Base-by-base conservation (phyloP, 352 stramenopile genomes). In the Phytophthora megakarya region DNA sequence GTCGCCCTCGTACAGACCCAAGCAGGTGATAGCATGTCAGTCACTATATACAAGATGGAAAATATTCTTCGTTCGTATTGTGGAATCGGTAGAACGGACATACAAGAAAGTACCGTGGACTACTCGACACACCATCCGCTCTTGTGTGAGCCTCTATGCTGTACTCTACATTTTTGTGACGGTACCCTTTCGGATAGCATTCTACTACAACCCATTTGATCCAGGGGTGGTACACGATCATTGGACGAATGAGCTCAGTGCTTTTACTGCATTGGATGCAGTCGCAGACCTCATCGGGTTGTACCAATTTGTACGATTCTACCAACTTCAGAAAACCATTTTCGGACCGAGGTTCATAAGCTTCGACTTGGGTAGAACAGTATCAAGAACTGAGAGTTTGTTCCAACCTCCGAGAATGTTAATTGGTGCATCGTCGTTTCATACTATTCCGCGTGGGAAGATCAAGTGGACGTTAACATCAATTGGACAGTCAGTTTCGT, bases 401-500 rank as follows among this genome's bases (percentile, higher is more conserved):
- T 28, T 46, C 1, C 55, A 28, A 12, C 9, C 39, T 1, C 39
- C n/a, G 16, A 38, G 37, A 5, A 10, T 23, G 12, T 38, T 70
- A 6, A 21, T 21, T 18, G 33, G 56, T 2, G n/a, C 22, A 10
- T 50, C 56, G 19, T 71, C 63, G 13, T 67, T 71, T 15, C 58
- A 57, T 7, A 30, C 4, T 6, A 1, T 45, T 11, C 28, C 22
- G 1, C 37, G 30, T 6, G 50, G 45, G 12, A 58, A 65, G 25
- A 56, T 48, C 18, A 68, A 72, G 30, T 72, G 64, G 64, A 72
- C 64, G 1, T 25, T 68, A 6, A 50, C 64, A 3, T 53, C 49
- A 0, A 58, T 72, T 44, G 59, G 28, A 22, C 30, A 22, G 9
- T 16, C 49, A 1, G 39, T 32, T 1, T 10, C 39, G n/a, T 4